Evolutionary conservation across 805 yeast genomes (phyloP).

Genomic region (Metschnikowia cerradonensis): DNA sequence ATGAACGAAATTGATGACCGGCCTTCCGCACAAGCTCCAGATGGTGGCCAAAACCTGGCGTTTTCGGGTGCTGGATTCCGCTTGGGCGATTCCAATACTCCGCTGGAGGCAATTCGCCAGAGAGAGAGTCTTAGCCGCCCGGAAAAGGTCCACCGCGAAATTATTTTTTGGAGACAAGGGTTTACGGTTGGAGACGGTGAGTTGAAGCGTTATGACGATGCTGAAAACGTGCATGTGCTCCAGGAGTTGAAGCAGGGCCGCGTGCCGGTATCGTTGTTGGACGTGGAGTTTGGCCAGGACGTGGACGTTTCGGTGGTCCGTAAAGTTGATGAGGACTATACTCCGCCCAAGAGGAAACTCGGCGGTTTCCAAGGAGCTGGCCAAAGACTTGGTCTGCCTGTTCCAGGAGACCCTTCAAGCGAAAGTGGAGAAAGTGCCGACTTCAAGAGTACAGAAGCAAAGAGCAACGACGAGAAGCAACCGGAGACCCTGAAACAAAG

Average conservation of each 20-base stretch:
- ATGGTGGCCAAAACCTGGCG: conserved; percentile 14
- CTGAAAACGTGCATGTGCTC: conserved; percentile 74
- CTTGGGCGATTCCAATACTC: conserved; percentile 44
- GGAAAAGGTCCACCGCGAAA: conserved; percentile 64
- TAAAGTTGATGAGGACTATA: conserved; percentile 76
- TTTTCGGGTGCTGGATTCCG: conserved; percentile 53
- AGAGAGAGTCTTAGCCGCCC: conserved; percentile 22
- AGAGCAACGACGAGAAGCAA: conserved; percentile 8
- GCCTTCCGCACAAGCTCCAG: conserved; percentile 26
- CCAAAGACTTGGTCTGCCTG: conserved; percentile 83
- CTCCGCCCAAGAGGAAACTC: conserved; percentile 55
- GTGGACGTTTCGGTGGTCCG: conserved; percentile 87
- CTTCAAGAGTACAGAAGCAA: conserved; percentile 6
- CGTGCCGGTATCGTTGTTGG: conserved; percentile 80
- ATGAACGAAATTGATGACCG: conserved; percentile 36
- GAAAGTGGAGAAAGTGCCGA: too few species aligned
- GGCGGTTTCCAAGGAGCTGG: conserved; percentile 81
- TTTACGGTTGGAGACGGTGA: conserved; percentile 92
- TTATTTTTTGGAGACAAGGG: conserved; percentile 95
- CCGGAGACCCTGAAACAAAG: background rate
- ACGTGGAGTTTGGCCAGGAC: conserved; percentile 85
- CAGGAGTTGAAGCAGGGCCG: conserved; percentile 82
- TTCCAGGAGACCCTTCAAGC: conserved; percentile 56
- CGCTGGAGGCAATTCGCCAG: conserved; percentile 35
- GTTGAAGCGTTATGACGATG: conserved; percentile 85